A percentile compares a stretch with the other conserved stretches of the same genome.
Conservation (phyloP, 495 filamentous ascomycete species). For the Neurospora sp. region DNA sequence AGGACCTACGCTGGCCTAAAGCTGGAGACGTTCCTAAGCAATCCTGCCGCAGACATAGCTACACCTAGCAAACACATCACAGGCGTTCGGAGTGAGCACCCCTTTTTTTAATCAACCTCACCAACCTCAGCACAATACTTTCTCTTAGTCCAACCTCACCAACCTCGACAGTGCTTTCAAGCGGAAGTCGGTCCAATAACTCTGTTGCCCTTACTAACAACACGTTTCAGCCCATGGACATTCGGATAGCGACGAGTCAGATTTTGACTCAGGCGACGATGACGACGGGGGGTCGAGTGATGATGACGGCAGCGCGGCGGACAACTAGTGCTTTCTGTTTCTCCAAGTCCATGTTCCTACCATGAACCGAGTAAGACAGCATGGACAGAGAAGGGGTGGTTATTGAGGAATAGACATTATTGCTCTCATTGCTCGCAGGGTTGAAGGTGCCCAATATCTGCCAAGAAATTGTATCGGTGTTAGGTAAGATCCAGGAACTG, state of each 20-base stretch:
- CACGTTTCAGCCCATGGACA: neutral
- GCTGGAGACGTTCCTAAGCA: neutral
- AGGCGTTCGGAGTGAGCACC: neutral
- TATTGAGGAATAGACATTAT: neutral
- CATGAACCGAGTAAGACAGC: neutral
- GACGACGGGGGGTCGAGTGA: neutral
- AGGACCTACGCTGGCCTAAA: neutral
- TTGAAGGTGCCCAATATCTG: neutral
- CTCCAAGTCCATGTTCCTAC: too few species aligned
- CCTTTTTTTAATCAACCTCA: neutral
- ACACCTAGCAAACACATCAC: neutral
- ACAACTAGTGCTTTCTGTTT: neutral
- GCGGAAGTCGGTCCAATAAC: neutral
- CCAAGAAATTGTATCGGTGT: neutral
- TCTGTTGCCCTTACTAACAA: neutral
- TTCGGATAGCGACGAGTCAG: neutral
- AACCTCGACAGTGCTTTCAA: neutral
- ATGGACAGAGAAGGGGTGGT: neutral
- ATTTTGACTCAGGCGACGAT: neutral
- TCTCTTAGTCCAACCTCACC: neutral
- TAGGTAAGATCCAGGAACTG: too few species aligned
- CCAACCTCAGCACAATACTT: neutral
- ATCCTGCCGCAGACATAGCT: neutral
- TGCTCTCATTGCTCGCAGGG: neutral
- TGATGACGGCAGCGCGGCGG: neutral